Evolutionary conservation across 176 grass and related monocot species (phyloP).

Genomic region (Tuctoria greenei): DNA sequence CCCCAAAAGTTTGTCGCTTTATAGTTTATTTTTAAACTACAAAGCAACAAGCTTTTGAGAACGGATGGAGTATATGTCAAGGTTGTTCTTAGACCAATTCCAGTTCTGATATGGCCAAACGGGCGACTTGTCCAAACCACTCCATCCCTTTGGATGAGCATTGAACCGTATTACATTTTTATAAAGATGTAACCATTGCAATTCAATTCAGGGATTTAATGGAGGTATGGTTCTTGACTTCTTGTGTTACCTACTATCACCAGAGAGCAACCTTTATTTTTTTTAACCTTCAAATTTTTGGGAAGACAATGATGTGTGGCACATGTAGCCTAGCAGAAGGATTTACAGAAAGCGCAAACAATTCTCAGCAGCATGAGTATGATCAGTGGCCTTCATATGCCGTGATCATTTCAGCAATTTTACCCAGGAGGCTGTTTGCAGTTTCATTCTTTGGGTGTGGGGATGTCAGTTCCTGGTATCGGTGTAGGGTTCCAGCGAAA

Average conservation of each 20-base stretch:
- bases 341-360: not conserved
- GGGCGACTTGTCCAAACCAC: not conserved
- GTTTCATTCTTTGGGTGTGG: slow-evolving; percentile 49
- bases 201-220: slow-evolving; percentile 8
- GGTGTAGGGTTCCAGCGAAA: slow-evolving; percentile 73
- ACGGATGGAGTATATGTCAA: no score
- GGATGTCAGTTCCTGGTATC: slow-evolving; percentile 62
- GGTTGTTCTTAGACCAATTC: slow-evolving; percentile 26
- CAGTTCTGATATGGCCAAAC: slow-evolving; percentile 1
- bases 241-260: not conserved
- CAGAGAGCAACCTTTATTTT: not conserved
- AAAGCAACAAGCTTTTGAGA: no score
- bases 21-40: no score
- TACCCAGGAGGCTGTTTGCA: slow-evolving; percentile 51
- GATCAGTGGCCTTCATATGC: slow-evolving; percentile 53
- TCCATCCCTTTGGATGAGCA: not conserved
- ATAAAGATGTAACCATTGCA: not conserved
- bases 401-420: slow-evolving; percentile 72
- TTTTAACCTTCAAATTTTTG: slow-evolving; percentile 4
- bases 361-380: not conserved
- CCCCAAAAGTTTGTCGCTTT: no score
- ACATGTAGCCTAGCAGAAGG: not conserved
- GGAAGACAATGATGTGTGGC: not conserved
- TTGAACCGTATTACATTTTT: not conserved
- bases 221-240: not conserved